phyloP scores from a whole-genome alignment of 768 basidiomycete genomes.

The Lepiota brunneoincarnata region DNA sequence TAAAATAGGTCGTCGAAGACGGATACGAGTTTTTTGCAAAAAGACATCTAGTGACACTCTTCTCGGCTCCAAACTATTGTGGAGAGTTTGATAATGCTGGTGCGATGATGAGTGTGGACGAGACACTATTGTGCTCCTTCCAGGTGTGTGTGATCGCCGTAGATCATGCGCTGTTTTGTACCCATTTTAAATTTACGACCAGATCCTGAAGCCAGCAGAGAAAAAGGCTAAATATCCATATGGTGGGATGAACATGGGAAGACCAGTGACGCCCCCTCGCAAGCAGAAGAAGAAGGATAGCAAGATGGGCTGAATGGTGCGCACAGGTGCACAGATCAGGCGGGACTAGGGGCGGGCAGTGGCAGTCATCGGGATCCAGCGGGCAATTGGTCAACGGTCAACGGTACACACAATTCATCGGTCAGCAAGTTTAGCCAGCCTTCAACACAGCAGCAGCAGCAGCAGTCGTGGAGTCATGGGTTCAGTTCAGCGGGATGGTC shows the following conservation, averaged over 20 bases:
- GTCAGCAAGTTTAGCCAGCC: neutral
- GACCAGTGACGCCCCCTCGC: slow-evolving; percentile 93
- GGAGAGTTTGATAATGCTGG: slow-evolving; percentile 99
- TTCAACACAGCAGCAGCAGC: too few species aligned
- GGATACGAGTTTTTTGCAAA: slow-evolving; percentile 99
- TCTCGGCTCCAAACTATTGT: slow-evolving; percentile 95
- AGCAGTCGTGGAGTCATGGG: too few species aligned
- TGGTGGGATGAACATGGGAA: slow-evolving; percentile 81
- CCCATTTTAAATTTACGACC: neutral
- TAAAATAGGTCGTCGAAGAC: slow-evolving; percentile 87
- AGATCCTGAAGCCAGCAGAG: slow-evolving; percentile 99
- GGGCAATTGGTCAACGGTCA: slow-evolving; percentile 8
- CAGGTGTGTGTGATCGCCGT: slow-evolving; percentile 52
- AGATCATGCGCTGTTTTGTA: neutral
- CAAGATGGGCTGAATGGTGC: slow-evolving; percentile 40
- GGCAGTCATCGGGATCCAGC: neutral
- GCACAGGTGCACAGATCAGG: neutral
- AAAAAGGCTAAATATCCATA: slow-evolving; percentile 96
- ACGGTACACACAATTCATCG: slow-evolving; percentile 3
- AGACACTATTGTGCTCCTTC: slow-evolving; percentile 96
- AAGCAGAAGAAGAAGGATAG: slow-evolving; percentile 97
- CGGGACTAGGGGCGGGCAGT: neutral
- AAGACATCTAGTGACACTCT: slow-evolving; percentile 92
- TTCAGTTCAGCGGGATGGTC: too few species aligned
- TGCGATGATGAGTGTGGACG: slow-evolving; percentile 99